These are phyloP conservation scores for Daucus carota DNA, from an alignment of 129 eudicot species.

Conservation along the genomic window DH1_v3.0 NC_030381.2:41921001-41921500, in stretches of 20 bases:
- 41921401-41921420: background rate
- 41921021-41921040: background rate
- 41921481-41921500: conserved; percentile 74
- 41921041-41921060: background rate
- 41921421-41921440: background rate
- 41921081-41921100: background rate
- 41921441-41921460: conserved; percentile 63
- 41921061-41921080: background rate
- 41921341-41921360: background rate
- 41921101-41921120: background rate
- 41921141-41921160: background rate
- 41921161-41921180: background rate
- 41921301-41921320: background rate
- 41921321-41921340: background rate
- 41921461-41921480: conserved; percentile 72
- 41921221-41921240: no score
- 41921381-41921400: background rate
- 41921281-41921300: background rate
- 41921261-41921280: background rate
- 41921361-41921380: background rate
- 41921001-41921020: background rate
- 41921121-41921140: background rate
- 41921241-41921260: background rate
- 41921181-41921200: background rate
- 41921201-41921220: background rate